Evolutionary conservation across 2,329 filamentous ascomycete species (phyloP).

Genomic region (Arthroderma uncinatum): DNA sequence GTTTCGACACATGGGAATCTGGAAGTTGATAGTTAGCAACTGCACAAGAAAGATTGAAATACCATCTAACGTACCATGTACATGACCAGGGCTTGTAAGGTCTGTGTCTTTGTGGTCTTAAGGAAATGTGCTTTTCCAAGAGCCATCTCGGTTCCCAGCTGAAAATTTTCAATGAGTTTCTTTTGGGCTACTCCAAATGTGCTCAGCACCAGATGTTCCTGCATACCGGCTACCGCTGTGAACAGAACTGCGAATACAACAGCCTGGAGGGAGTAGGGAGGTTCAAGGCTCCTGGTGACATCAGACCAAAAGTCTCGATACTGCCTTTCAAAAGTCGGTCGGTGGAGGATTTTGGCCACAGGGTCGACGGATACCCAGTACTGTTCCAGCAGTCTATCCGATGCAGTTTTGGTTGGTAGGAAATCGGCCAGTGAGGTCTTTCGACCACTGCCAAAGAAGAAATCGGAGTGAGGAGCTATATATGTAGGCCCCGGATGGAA

Average conservation of each 20-base stretch:
- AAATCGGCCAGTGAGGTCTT: slow-evolving; percentile 47
- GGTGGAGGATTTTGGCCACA: slow-evolving; percentile 56
- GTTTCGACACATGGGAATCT: slow-evolving; percentile 60
- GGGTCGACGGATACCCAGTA: slow-evolving; percentile 60
- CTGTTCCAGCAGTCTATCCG: slow-evolving; percentile 52
- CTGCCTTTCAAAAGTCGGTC: slow-evolving; percentile 53
- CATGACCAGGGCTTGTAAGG: slow-evolving; percentile 64
- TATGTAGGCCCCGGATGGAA: slow-evolving; percentile 55
- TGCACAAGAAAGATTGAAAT: slow-evolving; percentile 10
- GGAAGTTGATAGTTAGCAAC: slow-evolving; percentile 17
- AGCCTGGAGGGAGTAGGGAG: slow-evolving; percentile 53
- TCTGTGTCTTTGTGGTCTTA: slow-evolving; percentile 60
- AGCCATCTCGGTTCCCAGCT: slow-evolving; percentile 55
- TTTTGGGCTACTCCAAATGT: slow-evolving; percentile 48
- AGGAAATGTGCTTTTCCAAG: slow-evolving; percentile 60
- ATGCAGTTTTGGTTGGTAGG: slow-evolving; percentile 47
- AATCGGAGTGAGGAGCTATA: slow-evolving; percentile 55
- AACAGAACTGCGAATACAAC: slow-evolving; percentile 60
- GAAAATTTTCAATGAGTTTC: slow-evolving; percentile 51
- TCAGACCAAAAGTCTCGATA: slow-evolving; percentile 57
- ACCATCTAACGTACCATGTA: slow-evolving; percentile 52
- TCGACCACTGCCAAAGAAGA: slow-evolving; percentile 51
- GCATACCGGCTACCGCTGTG: slow-evolving; percentile 56
- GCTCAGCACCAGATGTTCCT: slow-evolving; percentile 41
- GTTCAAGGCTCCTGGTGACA: slow-evolving; percentile 49